Evolutionary conservation across 1,284 basidiomycete genomes (phyloP).

Genomic region (Mycena sp.): DNA sequence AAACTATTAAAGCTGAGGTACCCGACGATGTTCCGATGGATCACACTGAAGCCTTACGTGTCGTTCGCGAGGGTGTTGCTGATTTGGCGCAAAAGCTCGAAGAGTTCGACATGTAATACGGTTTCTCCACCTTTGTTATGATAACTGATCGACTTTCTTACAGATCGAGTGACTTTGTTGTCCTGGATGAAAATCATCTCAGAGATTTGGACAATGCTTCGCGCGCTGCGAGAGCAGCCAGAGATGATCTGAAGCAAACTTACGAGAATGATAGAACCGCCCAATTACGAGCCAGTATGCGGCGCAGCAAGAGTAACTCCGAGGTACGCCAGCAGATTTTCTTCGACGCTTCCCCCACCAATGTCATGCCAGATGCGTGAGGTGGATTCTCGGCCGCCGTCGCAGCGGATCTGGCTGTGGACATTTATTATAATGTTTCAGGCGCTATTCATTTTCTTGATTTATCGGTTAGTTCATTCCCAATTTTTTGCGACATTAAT

Average conservation of each 20-base stretch:
- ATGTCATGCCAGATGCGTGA: conserved; percentile 14
- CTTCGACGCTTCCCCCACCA: not conserved
- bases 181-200: conserved; percentile 56
- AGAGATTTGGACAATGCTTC: conserved; percentile 67
- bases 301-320: conserved; percentile 43
- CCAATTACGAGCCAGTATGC: conserved; percentile 51
- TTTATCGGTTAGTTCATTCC: conserved; percentile 29
- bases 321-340: conserved; percentile 11
- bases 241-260: conserved; percentile 54
- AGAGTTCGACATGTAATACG: conserved; percentile 63
- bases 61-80: conserved; percentile 65
- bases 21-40: conserved; percentile 50
- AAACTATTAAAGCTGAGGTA: conserved; percentile 41
- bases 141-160: conserved; percentile 9
- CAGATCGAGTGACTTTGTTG: conserved; percentile 45
- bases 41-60: conserved; percentile 62
- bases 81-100: conserved; percentile 65
- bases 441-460: conserved; percentile 32
- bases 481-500: conserved; percentile 40
- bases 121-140: conserved; percentile 13
- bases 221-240: conserved; percentile 58
- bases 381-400: conserved; percentile 16
- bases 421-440: conserved; percentile 31
- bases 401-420: conserved; percentile 32
- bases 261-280: conserved; percentile 50